Conservation (phyloP, 306 rosid species). For the Prunus mongolica region DNA sequence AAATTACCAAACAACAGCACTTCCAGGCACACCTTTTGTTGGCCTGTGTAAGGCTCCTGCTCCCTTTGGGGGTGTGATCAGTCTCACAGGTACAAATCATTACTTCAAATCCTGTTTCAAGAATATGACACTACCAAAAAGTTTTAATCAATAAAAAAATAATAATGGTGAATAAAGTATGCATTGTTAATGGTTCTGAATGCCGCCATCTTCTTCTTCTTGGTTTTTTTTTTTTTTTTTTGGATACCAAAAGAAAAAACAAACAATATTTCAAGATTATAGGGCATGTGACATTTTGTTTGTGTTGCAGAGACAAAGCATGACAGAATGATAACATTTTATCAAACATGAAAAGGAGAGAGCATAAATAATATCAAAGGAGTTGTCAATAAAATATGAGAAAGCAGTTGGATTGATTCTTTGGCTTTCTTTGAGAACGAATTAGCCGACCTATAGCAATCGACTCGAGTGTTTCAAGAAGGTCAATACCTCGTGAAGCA, state of each 20-base stretch:
- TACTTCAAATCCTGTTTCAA: conserved; percentile 6
- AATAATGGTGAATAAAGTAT: not conserved
- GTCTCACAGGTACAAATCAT: conserved; percentile 14
- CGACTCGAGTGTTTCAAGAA: no score
- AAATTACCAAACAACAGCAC: not conserved
- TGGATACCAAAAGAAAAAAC: no score
- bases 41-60: not conserved
- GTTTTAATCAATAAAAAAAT: not conserved
- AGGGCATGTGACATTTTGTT: conserved; percentile 9
- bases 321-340: not conserved
- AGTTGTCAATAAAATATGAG: no score
- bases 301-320: conserved; percentile 8
- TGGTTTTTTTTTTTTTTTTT: not conserved
- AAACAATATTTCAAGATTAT: not conserved
- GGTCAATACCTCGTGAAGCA: no score
- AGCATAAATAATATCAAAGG: not conserved
- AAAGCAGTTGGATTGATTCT: not conserved
- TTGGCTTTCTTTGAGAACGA: no score
- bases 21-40: conserved; percentile 9
- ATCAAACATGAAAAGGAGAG: conserved; percentile 3
- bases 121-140: not conserved
- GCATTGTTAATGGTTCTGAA: not conserved
- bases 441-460: no score
- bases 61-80: not conserved
- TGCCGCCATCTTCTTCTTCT: conserved; percentile 11